Base-by-base conservation (phyloP, 768 basidiomycete species). In the Amanita phalloides region DNA sequence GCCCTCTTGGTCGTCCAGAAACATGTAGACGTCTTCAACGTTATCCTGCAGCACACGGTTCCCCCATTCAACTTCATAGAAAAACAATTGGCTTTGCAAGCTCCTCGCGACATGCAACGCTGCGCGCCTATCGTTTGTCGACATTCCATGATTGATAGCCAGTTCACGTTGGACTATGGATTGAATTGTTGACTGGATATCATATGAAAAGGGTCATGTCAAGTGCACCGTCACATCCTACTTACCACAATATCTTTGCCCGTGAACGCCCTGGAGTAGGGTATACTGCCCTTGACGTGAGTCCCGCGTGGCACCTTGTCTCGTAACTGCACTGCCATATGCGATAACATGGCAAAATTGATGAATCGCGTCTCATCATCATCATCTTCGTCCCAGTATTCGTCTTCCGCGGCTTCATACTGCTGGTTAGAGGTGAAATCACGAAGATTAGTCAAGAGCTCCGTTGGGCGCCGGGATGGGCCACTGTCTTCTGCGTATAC, bases 41-140 rank as follows among this genome's bases (percentile, higher is more conserved):
- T 88, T 85, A 59, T 95, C 93, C 54, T 87, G 81, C 48, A 97
- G 68, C 2, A 84, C 74, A 17, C 84, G 79, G 43, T 82, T 81
- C 23, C 90, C 90, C 90, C 94, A 95, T 63, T 97, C 94, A 3
- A 97, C 93, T 61, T 99, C 96, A 63, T 94, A 90, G 67, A 97
- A 94, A 73, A 92, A 97, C 6, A 98, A 75, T 65, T 91, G 88
- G 53, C 79, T 83, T 61, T 97, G 93, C 25, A 98, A 71, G 54
- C 89, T 89, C 23, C 92, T 82, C 0, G 92, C 94, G 17, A 96
- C 84, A 57, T 85, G 81, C 9, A 96, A 71, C 13, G 94, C 91
- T 9, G 84, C 82, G 13, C 86, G 76, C 6, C 94, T 78, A 59
- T 94, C 91, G 51, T 76, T 78, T 1, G 78, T 76, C 3, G 79